Evolutionary conservation across 495 filamentous ascomycete species (phyloP).

Genomic region (Neurospora sp.): DNA sequence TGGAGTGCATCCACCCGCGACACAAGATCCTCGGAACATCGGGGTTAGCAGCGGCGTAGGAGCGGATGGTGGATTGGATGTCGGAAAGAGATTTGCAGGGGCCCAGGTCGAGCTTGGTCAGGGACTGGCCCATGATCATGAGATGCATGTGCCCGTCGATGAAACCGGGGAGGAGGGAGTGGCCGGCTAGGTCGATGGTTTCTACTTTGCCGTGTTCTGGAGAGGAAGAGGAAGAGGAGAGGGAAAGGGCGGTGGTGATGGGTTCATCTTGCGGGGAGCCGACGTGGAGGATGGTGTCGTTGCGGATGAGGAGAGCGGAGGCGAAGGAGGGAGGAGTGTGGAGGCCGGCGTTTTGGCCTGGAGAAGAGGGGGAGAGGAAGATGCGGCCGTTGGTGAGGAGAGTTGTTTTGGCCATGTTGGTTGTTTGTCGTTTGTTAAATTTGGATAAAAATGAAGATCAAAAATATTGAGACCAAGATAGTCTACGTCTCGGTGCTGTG

Average conservation of each 20-base stretch:
- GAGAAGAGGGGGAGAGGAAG: slow-evolving; percentile 14
- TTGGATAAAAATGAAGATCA: too few relatives aligned
- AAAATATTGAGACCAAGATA: too few relatives aligned
- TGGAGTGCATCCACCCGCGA: slow-evolving; percentile 52
- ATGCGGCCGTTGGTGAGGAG: slow-evolving; percentile 25
- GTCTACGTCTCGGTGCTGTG: not conserved
- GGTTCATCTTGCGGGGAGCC: slow-evolving; percentile 29
- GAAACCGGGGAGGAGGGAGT: slow-evolving; percentile 50
- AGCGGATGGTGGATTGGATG: slow-evolving; percentile 40
- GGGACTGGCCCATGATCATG: slow-evolving; percentile 48
- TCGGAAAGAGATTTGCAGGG: slow-evolving; percentile 42
- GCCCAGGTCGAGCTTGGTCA: slow-evolving; percentile 46
- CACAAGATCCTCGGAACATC: slow-evolving; percentile 41
- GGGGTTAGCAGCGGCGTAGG: slow-evolving; percentile 41
- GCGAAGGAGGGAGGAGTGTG: slow-evolving; percentile 24
- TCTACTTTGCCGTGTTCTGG: too few relatives aligned
- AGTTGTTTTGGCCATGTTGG: slow-evolving; percentile 8
- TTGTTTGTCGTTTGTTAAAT: not conserved
- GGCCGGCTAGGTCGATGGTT: slow-evolving; percentile 33
- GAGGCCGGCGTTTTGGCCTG: slow-evolving; percentile 18
- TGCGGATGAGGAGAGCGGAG: slow-evolving; percentile 25
- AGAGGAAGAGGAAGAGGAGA: too few relatives aligned
- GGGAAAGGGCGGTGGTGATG: slow-evolving; percentile 18
- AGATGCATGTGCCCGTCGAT: slow-evolving; percentile 58
- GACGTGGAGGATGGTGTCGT: slow-evolving; percentile 29